phyloP scores from a whole-genome alignment of 805 yeast species.

The Schwanniomyces yamadae region DNA sequence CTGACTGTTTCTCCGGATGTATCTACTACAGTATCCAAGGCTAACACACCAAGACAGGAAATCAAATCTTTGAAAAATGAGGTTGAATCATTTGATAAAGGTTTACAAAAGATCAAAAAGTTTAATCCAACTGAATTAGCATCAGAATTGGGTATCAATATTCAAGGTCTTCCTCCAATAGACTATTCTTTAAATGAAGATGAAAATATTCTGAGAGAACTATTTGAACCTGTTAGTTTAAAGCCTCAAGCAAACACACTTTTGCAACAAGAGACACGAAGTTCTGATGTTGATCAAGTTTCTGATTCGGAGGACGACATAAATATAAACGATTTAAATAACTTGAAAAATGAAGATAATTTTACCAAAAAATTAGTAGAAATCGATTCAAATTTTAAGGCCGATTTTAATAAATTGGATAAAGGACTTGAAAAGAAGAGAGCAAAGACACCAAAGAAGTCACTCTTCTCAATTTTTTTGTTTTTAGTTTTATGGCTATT shows the following conservation, averaged over 20 bases:
- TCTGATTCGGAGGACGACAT: conserved; percentile 15
- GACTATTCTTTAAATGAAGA: conserved; percentile 4
- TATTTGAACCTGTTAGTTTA: no score
- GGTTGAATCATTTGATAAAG: conserved; percentile 22
- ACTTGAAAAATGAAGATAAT: conserved; percentile 8
- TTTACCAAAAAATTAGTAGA: not conserved
- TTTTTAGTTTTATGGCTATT: conserved; percentile 32
- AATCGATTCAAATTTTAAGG: conserved; percentile 1
- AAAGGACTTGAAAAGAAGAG: not conserved
- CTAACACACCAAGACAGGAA: not conserved
- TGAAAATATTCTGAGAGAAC: no score
- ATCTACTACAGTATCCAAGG: not conserved
- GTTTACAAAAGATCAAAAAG: conserved; percentile 15
- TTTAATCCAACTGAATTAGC: conserved; percentile 26
- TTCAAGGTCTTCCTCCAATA: conserved; percentile 16
- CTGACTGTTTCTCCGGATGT: no score
- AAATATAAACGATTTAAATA: conserved; percentile 13
- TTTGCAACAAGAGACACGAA: no score
- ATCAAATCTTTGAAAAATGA: conserved; percentile 21
- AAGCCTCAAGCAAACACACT: no score
- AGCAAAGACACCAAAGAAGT: conserved; percentile 1
- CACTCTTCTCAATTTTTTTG: conserved; percentile 7
- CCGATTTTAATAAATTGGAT: conserved; percentile 1
- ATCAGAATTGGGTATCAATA: conserved; percentile 29
- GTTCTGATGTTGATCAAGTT: conserved; percentile 6